phyloP scores from a whole-genome alignment of 257 asterid genomes.

The Jaltomata sinuosa region DNA sequence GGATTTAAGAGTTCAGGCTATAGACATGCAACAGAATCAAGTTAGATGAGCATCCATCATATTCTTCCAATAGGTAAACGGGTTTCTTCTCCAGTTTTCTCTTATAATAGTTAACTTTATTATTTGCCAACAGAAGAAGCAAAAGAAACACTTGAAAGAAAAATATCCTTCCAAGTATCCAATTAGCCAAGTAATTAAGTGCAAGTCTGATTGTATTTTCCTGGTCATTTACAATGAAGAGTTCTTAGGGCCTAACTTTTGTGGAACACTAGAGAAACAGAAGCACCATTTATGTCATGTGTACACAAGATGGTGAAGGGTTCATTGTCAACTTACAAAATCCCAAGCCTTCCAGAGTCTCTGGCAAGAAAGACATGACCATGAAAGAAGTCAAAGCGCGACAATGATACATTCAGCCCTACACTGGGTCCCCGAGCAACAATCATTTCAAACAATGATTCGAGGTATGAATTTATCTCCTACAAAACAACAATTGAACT shows the following conservation, averaged over 20 bases:
- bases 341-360: slow-evolving; percentile 86
- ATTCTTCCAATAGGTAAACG: not conserved
- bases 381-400: slow-evolving; percentile 85
- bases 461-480: slow-evolving; percentile 78
- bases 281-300: not conserved
- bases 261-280: not conserved
- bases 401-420: slow-evolving; percentile 69
- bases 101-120: not conserved
- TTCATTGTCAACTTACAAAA: slow-evolving; percentile 58
- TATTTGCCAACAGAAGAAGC: not conserved
- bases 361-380: slow-evolving; percentile 77
- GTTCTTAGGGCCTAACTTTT: not conserved
- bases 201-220: not conserved
- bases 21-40: not conserved
- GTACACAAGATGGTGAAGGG: not conserved
- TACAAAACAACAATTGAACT: slow-evolving; percentile 26
- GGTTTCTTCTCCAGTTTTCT: not conserved
- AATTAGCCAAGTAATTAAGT: not conserved
- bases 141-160: not conserved
- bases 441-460: slow-evolving; percentile 50
- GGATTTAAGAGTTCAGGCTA: not conserved
- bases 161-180: not conserved
- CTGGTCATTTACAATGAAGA: not conserved
- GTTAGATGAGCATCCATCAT: not conserved
- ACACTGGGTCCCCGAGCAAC: slow-evolving; percentile 69